Evolutionary conservation across 2,329 filamentous ascomycete genomes (phyloP).

Genomic region (Talaromyces sp.): DNA sequence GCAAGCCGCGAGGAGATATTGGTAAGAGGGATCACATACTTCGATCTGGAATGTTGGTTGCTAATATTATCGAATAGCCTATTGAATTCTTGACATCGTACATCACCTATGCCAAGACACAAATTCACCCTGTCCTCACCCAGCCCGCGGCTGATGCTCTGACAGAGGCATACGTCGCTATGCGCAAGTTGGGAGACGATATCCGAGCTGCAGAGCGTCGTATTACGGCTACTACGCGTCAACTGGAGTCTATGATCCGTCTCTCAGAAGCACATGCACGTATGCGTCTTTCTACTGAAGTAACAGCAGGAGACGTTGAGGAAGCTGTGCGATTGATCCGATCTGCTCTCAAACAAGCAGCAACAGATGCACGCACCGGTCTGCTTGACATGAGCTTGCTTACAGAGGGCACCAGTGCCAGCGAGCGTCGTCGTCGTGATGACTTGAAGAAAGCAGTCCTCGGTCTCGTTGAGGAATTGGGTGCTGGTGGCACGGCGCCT

Average conservation of each 20-base stretch:
- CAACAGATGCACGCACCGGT: slow-evolving; percentile 86
- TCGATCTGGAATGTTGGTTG: slow-evolving; percentile 18
- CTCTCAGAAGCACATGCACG: slow-evolving; percentile 94
- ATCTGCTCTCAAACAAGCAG: slow-evolving; percentile 89
- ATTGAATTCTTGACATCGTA: slow-evolving; percentile 95
- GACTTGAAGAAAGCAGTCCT: slow-evolving; percentile 81
- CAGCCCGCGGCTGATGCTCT: slow-evolving; percentile 77
- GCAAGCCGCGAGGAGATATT: slow-evolving; percentile 73
- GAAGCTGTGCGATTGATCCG: slow-evolving; percentile 93
- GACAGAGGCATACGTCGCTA: slow-evolving; percentile 82
- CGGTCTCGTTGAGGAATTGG: slow-evolving; percentile 74
- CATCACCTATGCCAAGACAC: slow-evolving; percentile 89
- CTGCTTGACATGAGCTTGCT: slow-evolving; percentile 95
- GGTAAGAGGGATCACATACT: slow-evolving; percentile 51
- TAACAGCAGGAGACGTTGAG: slow-evolving; percentile 76
- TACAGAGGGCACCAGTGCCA: slow-evolving; percentile 86
- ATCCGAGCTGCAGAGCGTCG: slow-evolving; percentile 86
- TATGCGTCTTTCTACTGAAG: slow-evolving; percentile 77
- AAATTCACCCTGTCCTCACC: slow-evolving; percentile 78
- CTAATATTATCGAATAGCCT: slow-evolving; percentile 52
- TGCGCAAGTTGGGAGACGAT: slow-evolving; percentile 88
- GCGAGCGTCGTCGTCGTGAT: slow-evolving; percentile 75
- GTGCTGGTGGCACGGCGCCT: slow-evolving; percentile 61
- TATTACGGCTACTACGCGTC: slow-evolving; percentile 94
- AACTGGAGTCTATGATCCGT: slow-evolving; percentile 97